Conservation (phyloP, 2,329 filamentous ascomycete genomes). For the Verticillium nubilum region DNA sequence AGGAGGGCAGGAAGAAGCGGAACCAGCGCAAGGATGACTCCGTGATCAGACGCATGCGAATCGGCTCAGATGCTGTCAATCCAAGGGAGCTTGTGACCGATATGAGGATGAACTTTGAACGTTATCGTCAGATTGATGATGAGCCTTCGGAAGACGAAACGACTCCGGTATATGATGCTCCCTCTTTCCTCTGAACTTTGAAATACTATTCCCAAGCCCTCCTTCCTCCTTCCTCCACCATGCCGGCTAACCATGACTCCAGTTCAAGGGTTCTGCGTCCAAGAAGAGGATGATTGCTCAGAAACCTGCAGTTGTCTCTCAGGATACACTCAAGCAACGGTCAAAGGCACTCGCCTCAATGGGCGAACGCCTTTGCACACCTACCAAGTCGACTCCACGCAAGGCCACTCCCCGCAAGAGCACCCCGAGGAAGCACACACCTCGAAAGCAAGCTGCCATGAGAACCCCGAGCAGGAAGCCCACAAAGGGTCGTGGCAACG, state of each 20-base stretch:
- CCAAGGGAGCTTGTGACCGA: constrained; percentile 62
- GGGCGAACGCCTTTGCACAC: neutral
- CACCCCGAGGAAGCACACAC: neutral
- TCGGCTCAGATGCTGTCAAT: constrained; percentile 57
- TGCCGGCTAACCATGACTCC: neutral
- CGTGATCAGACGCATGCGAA: constrained; percentile 61
- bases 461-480: neutral
- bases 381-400: neutral
- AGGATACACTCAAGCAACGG: neutral
- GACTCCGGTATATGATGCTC: constrained; percentile 37
- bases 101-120: constrained; percentile 41
- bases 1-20: constrained; percentile 65
- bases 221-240: neutral
- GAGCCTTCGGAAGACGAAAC: constrained; percentile 44
- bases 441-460: neutral
- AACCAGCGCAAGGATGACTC: constrained; percentile 75
- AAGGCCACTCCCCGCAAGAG: neutral
- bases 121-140: constrained; percentile 54
- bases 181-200: neutral
- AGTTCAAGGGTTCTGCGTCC: neutral
- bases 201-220: neutral
- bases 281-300: neutral
- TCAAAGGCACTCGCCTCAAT: neutral
- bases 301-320: neutral
- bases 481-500: neutral